Conservation (phyloP, 306 rosid genomes). For the Cicer bijugum region DNA sequence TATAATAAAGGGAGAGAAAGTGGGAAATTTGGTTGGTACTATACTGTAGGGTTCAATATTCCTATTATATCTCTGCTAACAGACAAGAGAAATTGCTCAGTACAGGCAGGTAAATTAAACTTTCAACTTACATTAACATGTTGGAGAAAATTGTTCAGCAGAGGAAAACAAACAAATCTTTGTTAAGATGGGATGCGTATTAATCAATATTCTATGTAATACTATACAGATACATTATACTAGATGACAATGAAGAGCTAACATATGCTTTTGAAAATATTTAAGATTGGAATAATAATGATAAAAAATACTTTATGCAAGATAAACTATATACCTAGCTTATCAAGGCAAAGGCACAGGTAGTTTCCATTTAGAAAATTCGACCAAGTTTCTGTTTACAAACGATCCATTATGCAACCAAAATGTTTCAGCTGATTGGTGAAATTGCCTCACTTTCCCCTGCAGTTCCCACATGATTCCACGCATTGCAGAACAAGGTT, state of each 20-base stretch:
- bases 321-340: constrained; percentile 27
- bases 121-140: constrained; percentile 5
- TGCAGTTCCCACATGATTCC: constrained; percentile 95
- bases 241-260: neutral
- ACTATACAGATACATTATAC: constrained; percentile 6
- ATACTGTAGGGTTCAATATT: neutral
- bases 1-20: neutral
- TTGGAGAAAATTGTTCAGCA: neutral
- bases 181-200: neutral
- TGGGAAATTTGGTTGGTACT: neutral
- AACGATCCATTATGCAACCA: constrained; percentile 88
- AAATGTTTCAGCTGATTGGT: constrained; percentile 90
- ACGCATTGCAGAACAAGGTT: constrained; percentile 84
- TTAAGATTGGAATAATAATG: neutral
- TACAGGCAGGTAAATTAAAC: neutral
- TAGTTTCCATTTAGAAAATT: constrained; percentile 77
- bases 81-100: neutral
- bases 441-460: constrained; percentile 88
- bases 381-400: constrained; percentile 70
- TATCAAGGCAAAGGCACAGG: constrained; percentile 83
- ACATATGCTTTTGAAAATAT: constrained; percentile 29
- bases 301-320: constrained; percentile 37
- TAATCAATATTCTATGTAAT: constrained; percentile 8
- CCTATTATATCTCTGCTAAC: neutral
- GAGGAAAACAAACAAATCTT: neutral